Base-by-base conservation (phyloP, 345 rosid genomes). In the Linum usitatissimum region DNA sequence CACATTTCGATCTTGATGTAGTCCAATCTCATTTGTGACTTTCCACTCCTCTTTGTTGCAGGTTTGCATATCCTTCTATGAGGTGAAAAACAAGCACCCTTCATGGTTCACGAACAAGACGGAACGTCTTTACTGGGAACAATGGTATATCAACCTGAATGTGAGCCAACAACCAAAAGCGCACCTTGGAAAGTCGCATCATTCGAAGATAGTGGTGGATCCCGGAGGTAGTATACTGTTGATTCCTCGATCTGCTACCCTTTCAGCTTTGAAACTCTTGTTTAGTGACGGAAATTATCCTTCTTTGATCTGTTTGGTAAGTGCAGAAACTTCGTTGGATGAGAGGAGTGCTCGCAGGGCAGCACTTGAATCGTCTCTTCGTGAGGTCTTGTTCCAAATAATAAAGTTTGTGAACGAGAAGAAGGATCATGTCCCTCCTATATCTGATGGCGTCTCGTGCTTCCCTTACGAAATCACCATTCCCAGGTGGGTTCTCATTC, bases 351-450 rank as follows among this genome's bases (percentile, higher is more conserved):
- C 62, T 17, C 95, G 86, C 51, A 79, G 86, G 75, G 81, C 86
- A 68, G 70, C 84, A 70, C 86, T 90, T 60, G 97, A 93, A 76
- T 78, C 84, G 58, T 83, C 92, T 53, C 79, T 93, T 60, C 88
- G 73, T 49, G 95, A 93, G 57, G 97, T 86, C 66, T 60, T 93
- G 59, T 90, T 90, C 83, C 99, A 93, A 66, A 82, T 90, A 66
- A 86, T 93, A 65, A 93, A 79, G 70, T 93, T 87, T 70, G 97
- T 84, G 69, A 93, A 90, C 67, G 97, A 90, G 79, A 93, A 90
- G 70, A 93, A 84, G 66, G 99, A 93, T 63, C 99, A 93, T 17
- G 86, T 93, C 56, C 99, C 99, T 66, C 79, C 96, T 5, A 83
- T 93, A 69, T 71, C 86, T 1, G 97, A 93, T 38, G 83, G 87